phyloP scores from a whole-genome alignment of 495 filamentous ascomycete genomes.

The Penicillium manginii region DNA sequence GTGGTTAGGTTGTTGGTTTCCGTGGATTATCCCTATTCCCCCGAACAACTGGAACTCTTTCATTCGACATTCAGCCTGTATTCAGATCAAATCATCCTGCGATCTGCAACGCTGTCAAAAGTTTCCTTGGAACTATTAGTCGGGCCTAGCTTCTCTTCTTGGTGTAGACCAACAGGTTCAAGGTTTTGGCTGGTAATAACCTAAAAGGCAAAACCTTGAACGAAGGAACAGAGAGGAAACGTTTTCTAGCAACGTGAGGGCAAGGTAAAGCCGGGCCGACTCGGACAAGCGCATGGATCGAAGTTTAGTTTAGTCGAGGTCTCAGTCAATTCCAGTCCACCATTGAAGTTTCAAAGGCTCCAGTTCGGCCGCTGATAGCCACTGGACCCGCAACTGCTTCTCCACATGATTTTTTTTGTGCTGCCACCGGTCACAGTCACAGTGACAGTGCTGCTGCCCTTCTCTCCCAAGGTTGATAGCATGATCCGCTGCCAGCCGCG shows the following conservation, averaged over 20 bases:
- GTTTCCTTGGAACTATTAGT: conserved; percentile 3
- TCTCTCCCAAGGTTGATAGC: not conserved
- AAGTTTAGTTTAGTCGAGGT: conserved; percentile 2
- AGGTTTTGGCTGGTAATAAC: conserved; percentile 1
- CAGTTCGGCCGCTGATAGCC: conserved; percentile 2
- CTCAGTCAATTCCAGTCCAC: conserved; percentile 3
- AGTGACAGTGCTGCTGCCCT: not conserved
- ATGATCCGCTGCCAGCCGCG: conserved; percentile 1
- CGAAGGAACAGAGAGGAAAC: not conserved
- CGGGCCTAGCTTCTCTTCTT: conserved; percentile 18
- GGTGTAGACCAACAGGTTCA: conserved; percentile 1
- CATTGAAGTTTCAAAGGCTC: not conserved
- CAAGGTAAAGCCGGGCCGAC: not conserved
- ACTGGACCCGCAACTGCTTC: not conserved
- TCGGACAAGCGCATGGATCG: not conserved
- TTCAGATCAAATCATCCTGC: not conserved
- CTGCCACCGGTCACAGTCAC: not conserved
- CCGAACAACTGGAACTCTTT: not conserved
- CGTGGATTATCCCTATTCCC: not conserved
- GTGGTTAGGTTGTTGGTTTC: not conserved
- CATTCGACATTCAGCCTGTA: not conserved
- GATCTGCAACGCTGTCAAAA: conserved; percentile 7
- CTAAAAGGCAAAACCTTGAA: conserved; percentile 3
- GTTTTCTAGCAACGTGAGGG: not conserved
- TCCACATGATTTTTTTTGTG: not conserved